A percentile compares a stretch with the other conserved stretches of the same genome.
phyloP scores from a whole-genome alignment of 441 rosid genomes.

The Pelargonium cotyledonis region DNA sequence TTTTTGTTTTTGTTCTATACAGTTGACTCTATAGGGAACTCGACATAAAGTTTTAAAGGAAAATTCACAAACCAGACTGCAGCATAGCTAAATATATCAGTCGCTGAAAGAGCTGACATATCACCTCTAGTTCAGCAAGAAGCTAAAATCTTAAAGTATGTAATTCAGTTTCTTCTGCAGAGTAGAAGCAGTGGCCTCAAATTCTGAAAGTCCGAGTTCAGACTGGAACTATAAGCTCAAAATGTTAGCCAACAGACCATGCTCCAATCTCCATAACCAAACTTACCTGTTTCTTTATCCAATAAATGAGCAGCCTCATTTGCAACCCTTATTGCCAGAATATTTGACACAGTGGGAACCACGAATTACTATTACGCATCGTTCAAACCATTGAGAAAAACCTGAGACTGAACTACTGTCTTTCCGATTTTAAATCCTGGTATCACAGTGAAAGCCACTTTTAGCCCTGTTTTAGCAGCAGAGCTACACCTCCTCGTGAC shows the following conservation, averaged over 20 bases:
- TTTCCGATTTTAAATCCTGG: constrained; percentile 57
- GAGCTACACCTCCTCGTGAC: constrained; percentile 26
- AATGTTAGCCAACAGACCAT: too few species aligned
- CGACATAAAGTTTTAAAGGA: constrained; percentile 2
- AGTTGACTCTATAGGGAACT: constrained; percentile 18
- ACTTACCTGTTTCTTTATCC: too few species aligned
- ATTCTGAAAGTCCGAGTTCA: background rate
- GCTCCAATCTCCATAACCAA: too few species aligned
- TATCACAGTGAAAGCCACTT: constrained; percentile 60
- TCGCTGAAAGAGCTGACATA: constrained; percentile 16
- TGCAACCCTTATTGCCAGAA: too few species aligned
- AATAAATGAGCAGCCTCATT: too few species aligned
- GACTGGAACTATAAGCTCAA: too few species aligned
- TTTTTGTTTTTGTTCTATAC: constrained; percentile 21
- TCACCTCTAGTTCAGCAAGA: constrained; percentile 5
- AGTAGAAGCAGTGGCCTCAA: too few species aligned
- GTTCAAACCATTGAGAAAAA: constrained; percentile 39
- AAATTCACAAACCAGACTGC: constrained; percentile 17
- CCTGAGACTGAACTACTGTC: constrained; percentile 53
- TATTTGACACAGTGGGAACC: constrained; percentile 1
- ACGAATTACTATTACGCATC: constrained; percentile 32
- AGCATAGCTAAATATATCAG: constrained; percentile 6
- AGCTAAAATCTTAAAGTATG: constrained; percentile 12
- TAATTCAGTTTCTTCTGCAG: background rate
- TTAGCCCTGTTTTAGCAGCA: constrained; percentile 28